Percentiles rank a stretch among this genome's conserved stretches.
These are phyloP conservation scores for Alternaria triticina DNA, from an alignment of 2,329 filamentous ascomycete species.

Conservation along the genomic window DNA sequence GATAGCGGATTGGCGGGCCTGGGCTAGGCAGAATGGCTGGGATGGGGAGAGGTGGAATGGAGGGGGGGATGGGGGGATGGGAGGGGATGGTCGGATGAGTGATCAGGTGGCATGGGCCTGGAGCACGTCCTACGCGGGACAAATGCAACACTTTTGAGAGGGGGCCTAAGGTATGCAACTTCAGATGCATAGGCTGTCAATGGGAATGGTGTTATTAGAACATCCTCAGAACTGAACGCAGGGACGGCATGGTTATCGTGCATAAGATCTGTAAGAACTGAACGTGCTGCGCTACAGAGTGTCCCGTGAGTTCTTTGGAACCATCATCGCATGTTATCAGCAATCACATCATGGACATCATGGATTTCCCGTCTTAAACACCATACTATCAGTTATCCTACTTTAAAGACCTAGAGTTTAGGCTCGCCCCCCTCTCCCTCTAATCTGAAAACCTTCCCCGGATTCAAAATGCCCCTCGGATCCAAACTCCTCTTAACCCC, in stretches of 20 bases:
- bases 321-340: too few species aligned
- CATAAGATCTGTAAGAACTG: too few species aligned
- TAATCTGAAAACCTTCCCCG: conserved; percentile 63
- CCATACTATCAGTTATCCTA: too few species aligned
- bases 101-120: neutral
- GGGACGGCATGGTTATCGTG: too few species aligned
- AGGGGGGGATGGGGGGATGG: neutral
- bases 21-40: neutral
- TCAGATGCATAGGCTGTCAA: too few species aligned
- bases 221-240: too few species aligned
- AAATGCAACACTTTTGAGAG: neutral
- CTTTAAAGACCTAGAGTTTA: neutral
- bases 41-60: neutral
- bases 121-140: neutral
- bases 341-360: too few species aligned
- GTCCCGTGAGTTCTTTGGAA: too few species aligned
- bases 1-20: neutral
- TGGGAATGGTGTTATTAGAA: too few species aligned
- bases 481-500: conserved; percentile 81
- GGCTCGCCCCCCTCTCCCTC: neutral
- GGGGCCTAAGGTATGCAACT: too few species aligned
- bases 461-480: conserved; percentile 69
- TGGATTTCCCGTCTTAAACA: too few species aligned
- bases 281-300: too few species aligned
- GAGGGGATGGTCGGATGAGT: neutral